Evolutionary conservation across 2,329 filamentous ascomycete genomes (phyloP).

Genomic region (Calonectria pseudoturangicola): DNA sequence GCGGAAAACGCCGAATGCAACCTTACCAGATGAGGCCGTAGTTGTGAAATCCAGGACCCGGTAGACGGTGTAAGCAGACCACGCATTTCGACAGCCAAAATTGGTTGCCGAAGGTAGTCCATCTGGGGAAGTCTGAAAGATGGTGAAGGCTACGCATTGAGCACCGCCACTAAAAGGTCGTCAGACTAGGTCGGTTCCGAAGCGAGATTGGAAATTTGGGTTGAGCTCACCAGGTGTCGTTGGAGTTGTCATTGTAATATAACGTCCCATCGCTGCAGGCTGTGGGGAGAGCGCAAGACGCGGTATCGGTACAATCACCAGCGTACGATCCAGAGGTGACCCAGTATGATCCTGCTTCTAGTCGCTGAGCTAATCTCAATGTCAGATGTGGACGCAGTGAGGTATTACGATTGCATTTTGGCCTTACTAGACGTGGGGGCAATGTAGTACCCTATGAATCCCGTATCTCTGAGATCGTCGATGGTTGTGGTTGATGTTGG

Average conservation of each 20-base stretch:
- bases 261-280: neutral
- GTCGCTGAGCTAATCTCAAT: neutral
- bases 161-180: neutral
- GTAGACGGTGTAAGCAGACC: neutral
- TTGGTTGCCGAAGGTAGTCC: neutral
- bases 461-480: neutral
- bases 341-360: neutral
- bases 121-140: neutral
- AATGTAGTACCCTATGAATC: slow-evolving; percentile 1
- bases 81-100: neutral
- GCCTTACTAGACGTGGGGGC: neutral
- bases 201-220: neutral
- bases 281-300: neutral
- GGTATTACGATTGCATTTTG: neutral
- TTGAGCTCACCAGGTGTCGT: neutral
- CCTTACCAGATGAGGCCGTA: neutral
- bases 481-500: neutral
- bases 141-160: neutral
- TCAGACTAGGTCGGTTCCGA: neutral
- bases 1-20: neutral
- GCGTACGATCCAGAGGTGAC: neutral
- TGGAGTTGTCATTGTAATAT: neutral
- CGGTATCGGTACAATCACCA: neutral
- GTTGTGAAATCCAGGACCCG: neutral
- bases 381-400: neutral